phyloP scores from a whole-genome alignment of 2,329 filamentous ascomycete species.

The Penicillium sp. region DNA sequence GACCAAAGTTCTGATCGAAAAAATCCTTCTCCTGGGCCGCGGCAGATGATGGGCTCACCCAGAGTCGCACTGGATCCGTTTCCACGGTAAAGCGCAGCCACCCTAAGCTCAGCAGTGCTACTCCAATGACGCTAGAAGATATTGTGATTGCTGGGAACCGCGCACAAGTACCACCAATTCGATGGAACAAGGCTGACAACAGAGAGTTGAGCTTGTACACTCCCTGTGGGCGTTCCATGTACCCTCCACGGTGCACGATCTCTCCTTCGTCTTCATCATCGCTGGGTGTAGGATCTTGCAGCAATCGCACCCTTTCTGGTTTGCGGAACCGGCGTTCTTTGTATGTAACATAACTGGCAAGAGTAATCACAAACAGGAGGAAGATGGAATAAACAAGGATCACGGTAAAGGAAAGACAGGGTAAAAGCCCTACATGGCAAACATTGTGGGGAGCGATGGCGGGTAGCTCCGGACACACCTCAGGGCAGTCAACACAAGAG shows the following conservation, averaged over 20 bases:
- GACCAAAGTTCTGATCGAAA: slow-evolving; percentile 89
- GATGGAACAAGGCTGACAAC: slow-evolving; percentile 76
- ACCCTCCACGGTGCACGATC: slow-evolving; percentile 70
- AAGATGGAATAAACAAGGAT: slow-evolving; percentile 81
- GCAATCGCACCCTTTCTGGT: slow-evolving; percentile 77
- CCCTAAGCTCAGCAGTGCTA: slow-evolving; percentile 77
- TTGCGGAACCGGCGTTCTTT: slow-evolving; percentile 70
- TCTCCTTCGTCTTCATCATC: slow-evolving; percentile 95
- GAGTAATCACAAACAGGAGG: slow-evolving; percentile 63
- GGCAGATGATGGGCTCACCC: slow-evolving; percentile 92
- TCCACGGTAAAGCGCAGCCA: slow-evolving; percentile 90
- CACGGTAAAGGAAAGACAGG: slow-evolving; percentile 89
- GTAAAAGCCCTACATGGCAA: slow-evolving; percentile 83
- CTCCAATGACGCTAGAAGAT: slow-evolving; percentile 67
- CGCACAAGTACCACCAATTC: slow-evolving; percentile 76
- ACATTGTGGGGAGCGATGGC: slow-evolving; percentile 66
- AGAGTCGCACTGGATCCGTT: slow-evolving; percentile 82
- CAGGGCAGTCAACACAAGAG: slow-evolving; percentile 88
- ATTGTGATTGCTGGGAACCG: slow-evolving; percentile 85
- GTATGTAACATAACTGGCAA: slow-evolving; percentile 74
- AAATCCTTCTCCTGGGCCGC: slow-evolving; percentile 92
- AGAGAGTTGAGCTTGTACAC: slow-evolving; percentile 81
- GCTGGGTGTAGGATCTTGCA: slow-evolving; percentile 79
- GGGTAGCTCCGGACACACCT: slow-evolving; percentile 78
- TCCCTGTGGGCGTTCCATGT: slow-evolving; percentile 74